phyloP scores from a whole-genome alignment of 192 early-diverging fungal species.

The Gamsiella multidivaricata region DNA sequence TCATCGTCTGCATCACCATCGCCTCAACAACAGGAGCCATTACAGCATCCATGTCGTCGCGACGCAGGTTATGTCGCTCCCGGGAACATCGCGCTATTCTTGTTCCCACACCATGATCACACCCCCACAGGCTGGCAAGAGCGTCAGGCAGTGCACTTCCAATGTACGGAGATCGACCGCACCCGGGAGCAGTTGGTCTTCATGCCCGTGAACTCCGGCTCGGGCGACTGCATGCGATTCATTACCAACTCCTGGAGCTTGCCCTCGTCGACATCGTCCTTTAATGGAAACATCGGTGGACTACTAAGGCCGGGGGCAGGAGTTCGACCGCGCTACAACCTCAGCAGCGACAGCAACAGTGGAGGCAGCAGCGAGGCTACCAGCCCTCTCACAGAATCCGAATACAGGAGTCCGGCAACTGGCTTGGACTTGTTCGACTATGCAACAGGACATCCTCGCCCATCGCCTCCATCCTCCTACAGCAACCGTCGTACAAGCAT shows the following conservation, averaged over 20 bases:
- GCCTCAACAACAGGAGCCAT: not conserved
- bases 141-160: slow-evolving; percentile 28
- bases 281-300: not conserved
- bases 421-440: slow-evolving; percentile 38
- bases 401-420: slow-evolving; percentile 6
- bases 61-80: slow-evolving; percentile 35
- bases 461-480: not conserved
- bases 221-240: slow-evolving; percentile 22
- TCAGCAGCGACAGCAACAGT: not conserved
- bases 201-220: slow-evolving; percentile 10
- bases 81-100: slow-evolving; percentile 24
- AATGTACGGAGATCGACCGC: slow-evolving; percentile 35
- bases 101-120: slow-evolving; percentile 45
- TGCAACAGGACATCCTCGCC: slow-evolving; percentile 11
- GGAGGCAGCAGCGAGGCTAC: not conserved
- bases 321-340: too few species aligned
- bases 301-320: too few species aligned
- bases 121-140: slow-evolving; percentile 45
- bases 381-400: not conserved
- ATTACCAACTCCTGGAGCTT: slow-evolving; percentile 45
- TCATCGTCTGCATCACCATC: not conserved
- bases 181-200: slow-evolving; percentile 33
- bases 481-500: not conserved
- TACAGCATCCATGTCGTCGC: not conserved
- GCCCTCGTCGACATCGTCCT: not conserved